Evolutionary conservation across 2,329 filamentous ascomycete species (phyloP), one percentile per base, ranked within the genome.

Genomic region (Penicillium palitans): DNA sequence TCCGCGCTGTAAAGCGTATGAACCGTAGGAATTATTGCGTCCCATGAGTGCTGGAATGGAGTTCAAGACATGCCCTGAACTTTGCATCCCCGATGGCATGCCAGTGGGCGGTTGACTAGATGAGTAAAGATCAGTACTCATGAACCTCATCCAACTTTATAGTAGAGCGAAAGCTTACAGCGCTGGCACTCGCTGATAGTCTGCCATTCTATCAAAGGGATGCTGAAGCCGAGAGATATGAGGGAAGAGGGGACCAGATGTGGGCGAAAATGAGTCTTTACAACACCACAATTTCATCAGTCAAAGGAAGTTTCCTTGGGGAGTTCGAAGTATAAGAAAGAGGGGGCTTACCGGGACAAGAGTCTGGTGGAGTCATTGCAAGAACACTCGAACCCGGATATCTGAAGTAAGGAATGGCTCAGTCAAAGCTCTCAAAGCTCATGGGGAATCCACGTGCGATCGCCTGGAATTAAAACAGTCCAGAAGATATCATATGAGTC

Each of bases 341-440:
- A 79, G 24, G 24, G 24, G 47, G 24, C 63, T 80, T 84, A 68
- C 82, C 83, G 57, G 79, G 81, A 57, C 80, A 82, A 60, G 83
- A 83, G 74, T 85, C 83, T 53, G 76, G 68, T 52, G 78, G 76
- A 64, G 75, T 79, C 72, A 79, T 74, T 59, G 83, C 79, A 66
- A 83, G 78, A 65, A 79, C 77, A 68, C 79, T 73, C 60, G 76
- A 76, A 62, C 78, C 67, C 61, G 80, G 77, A 71, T 82, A 85
- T 70, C 82, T 84, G 74, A 63, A 67, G 57, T 56, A 57, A 62
- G 13, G 24, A 58, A 45, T 54, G 29, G 46, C 61, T 68, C 59
- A 67, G 64, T 35, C 55, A 54, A 40, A 69, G 74, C 68, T 64
- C 56, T 35, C 55, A 54, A 40, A 69, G 74, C 68, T 65, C 55